These are phyloP conservation scores for Aspergillus cristatus DNA, from an alignment of 495 filamentous ascomycete genomes.

Conservation along the genomic window DNA sequence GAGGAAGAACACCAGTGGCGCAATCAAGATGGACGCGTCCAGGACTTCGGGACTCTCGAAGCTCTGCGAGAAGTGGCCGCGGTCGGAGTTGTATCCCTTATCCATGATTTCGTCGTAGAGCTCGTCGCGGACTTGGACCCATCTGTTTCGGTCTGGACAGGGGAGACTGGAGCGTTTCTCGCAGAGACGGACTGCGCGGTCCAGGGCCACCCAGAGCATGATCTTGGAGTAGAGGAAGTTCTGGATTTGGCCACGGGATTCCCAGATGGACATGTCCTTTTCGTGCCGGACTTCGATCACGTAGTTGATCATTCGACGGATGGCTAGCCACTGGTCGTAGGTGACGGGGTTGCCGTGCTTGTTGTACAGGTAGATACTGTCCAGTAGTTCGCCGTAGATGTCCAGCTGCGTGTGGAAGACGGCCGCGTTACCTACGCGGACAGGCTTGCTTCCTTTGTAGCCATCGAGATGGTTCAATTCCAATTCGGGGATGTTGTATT, in stretches of 20 bases:
- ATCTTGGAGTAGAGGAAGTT: conserved; percentile 67
- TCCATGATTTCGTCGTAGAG: conserved; percentile 68
- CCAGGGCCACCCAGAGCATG: conserved; percentile 70
- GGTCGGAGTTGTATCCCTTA: conserved; percentile 53
- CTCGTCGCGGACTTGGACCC: conserved; percentile 51
- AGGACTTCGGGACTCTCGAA: conserved; percentile 58
- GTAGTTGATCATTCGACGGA: conserved; percentile 49
- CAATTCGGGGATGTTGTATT: conserved; percentile 59
- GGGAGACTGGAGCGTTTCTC: conserved; percentile 59
- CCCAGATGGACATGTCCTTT: conserved; percentile 73
- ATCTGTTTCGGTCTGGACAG: conserved; percentile 54
- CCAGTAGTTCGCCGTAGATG: conserved; percentile 69
- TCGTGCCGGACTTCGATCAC: conserved; percentile 38
- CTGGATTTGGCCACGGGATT: conserved; percentile 61
- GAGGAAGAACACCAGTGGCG: conserved; percentile 67
- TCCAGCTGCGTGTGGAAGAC: conserved; percentile 67
- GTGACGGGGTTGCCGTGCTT: conserved; percentile 66
- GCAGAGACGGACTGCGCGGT: conserved; percentile 58
- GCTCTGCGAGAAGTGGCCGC: conserved; percentile 59
- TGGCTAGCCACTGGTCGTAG: conserved; percentile 59
- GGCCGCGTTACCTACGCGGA: conserved; percentile 67
- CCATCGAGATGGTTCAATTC: conserved; percentile 59
- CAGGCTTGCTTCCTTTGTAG: conserved; percentile 56
- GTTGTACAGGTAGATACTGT: conserved; percentile 68
- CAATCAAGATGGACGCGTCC: conserved; percentile 62